Evolutionary conservation across 2,329 filamentous ascomycete genomes (phyloP).

Genomic region (Nemania sp.): DNA sequence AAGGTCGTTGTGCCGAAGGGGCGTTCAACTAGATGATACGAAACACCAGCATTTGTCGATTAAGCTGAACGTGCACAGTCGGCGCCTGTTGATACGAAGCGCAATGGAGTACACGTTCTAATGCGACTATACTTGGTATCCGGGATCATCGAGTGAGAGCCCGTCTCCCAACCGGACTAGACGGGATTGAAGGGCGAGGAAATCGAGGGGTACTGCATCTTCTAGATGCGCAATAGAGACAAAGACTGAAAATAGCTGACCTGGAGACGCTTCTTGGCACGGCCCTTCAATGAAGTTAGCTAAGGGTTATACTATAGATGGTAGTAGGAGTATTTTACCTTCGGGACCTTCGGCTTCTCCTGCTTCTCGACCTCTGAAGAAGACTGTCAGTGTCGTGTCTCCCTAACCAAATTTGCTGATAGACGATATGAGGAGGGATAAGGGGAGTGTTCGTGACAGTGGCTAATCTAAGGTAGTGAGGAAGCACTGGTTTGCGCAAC

Average conservation of each 20-base stretch:
- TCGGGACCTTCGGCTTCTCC: conserved; percentile 77
- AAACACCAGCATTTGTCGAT: not conserved
- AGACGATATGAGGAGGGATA: not conserved
- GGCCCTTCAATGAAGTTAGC: conserved; percentile 65
- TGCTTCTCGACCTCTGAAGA: conserved; percentile 34
- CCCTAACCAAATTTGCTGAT: not conserved
- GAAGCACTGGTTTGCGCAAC: not conserved
- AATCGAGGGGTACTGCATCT: not conserved
- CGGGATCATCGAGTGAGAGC: conserved; percentile 1
- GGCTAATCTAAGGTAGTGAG: not conserved
- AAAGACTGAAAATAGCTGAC: conserved; percentile 16
- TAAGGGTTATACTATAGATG: not conserved
- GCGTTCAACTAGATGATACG: too few relatives aligned
- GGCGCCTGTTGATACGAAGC: not conserved
- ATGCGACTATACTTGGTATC: not conserved
- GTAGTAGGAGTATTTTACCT: conserved; percentile 52
- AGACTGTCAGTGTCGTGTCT: conserved; percentile 14
- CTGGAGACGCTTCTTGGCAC: conserved; percentile 87
- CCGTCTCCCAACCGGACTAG: not conserved
- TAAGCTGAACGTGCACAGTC: not conserved
- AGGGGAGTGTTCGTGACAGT: conserved; percentile 25
- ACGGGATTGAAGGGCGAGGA: not conserved
- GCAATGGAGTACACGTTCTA: not conserved
- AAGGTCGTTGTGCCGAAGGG: too few relatives aligned
- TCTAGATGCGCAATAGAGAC: not conserved